These are phyloP conservation scores for Pisolithus sp. DNA, from an alignment of 768 basidiomycete genomes.

Conservation along the genomic window DNA sequence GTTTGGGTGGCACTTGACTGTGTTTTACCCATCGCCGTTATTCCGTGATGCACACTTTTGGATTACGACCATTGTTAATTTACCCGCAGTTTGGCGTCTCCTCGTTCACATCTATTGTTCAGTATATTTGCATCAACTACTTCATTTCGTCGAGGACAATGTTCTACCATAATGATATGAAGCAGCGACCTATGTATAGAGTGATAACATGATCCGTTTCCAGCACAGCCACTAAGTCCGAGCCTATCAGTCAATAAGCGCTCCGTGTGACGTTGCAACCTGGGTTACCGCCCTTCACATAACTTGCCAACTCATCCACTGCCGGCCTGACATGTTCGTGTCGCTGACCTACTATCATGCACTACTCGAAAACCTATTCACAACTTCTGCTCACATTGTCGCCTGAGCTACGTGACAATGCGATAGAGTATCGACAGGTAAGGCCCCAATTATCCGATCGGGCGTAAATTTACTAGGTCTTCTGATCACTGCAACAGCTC, in stretches of 20 bases:
- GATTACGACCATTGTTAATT: no score
- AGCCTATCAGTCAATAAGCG: neutral
- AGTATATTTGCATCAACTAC: neutral
- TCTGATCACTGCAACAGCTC: conserved; percentile 43
- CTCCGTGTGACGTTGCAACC: neutral
- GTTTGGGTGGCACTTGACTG: neutral
- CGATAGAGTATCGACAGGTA: conserved; percentile 82
- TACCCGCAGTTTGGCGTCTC: no score
- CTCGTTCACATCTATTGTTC: no score
- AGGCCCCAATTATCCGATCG: neutral
- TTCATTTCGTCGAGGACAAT: neutral
- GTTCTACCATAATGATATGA: neutral
- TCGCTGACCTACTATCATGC: conserved; percentile 38
- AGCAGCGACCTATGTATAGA: no score
- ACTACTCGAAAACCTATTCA: conserved; percentile 66
- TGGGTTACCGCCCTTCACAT: neutral
- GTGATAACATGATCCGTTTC: neutral
- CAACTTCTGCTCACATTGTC: conserved; percentile 63
- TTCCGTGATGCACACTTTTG: no score
- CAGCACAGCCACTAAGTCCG: neutral
- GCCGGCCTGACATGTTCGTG: neutral
- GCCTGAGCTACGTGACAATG: conserved; percentile 66
- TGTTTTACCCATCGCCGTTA: neutral
- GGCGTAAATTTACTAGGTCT: no score
- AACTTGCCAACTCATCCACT: neutral